Base-by-base conservation (phyloP, 192 early-diverging fungal genomes). In the Funneliformis geosporum region DNA sequence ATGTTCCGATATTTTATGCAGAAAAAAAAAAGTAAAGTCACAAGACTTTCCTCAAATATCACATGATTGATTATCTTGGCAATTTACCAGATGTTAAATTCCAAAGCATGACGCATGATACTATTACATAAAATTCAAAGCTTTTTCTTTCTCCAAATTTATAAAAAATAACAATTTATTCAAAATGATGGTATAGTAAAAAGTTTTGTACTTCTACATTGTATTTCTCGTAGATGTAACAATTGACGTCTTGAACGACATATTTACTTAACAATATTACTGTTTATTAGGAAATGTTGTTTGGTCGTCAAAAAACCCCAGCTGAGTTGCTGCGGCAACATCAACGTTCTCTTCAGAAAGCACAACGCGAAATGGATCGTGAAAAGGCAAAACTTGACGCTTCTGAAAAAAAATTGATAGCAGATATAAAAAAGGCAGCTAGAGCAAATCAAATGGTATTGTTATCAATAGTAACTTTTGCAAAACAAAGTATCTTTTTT, bases 331-430 rank as follows among this genome's bases (percentile, higher is more conserved):
- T 99, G 78, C 94, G 96, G 73, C 91, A 94, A 85, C 94, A 98
- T 85, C 93, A 96, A 84, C 92, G 98, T 60, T 88, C 91, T 1
- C 90, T 99, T 16, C 90, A 85, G 68, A 93, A 93, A 81, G 96
- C 97, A 0, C 93, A 95, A 80, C 91, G 97, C 27, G 96, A 99
- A 78, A 84, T 99, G 59, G 96, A 97, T 85, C 89, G 96, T 14
- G 96, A 98, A 80, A 82, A 94, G 42, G 82, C 86, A 23, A 97
- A 97, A 79, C 88, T 99, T 68, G 98, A 98, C 82, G 82, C 88
- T 59, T 94, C 97, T 82, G 98, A 98, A 84, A 99, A 98, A 90
- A 98, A 96, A 81, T 90, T 98, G 8, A 93, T 98, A 78, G 83
- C 80, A 3, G 97, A 99, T 79, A 98, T 99, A 47, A 97, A 97